phyloP scores from a whole-genome alignment of 768 basidiomycete species.

The Neoboletus brunneissimus region DNA sequence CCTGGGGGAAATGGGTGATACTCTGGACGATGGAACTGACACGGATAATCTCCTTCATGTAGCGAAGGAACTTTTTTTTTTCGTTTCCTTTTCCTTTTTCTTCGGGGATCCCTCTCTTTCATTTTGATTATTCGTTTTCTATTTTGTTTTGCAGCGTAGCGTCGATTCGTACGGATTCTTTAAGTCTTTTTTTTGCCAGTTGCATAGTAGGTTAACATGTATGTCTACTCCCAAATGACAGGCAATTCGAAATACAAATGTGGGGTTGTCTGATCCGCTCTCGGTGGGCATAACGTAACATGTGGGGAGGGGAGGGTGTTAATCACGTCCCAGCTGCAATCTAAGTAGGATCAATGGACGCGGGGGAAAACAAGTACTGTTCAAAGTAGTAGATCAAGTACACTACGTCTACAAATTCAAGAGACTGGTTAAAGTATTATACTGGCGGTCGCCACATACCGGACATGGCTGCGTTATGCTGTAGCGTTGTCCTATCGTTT shows the following conservation, averaged over 20 bases:
- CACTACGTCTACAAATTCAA: background rate
- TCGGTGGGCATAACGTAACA: background rate
- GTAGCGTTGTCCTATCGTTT: background rate
- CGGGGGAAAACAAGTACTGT: background rate
- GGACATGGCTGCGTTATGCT: background rate
- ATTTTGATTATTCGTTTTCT: constrained; percentile 33
- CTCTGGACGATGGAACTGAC: constrained; percentile 26
- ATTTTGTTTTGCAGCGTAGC: constrained; percentile 28
- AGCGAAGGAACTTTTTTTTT: constrained; percentile 14
- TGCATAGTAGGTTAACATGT: constrained; percentile 5
- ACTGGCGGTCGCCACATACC: background rate
- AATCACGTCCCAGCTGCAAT: background rate
- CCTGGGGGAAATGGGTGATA: constrained; percentile 3
- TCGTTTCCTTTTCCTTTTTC: background rate
- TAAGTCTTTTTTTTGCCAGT: constrained; percentile 21
- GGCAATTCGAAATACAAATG: constrained; percentile 2
- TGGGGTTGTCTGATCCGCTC: background rate
- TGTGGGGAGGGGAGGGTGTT: background rate
- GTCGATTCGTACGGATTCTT: constrained; percentile 19
- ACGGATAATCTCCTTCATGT: constrained; percentile 30
- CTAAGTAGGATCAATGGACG: background rate
- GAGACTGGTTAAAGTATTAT: background rate
- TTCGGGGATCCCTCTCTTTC: background rate
- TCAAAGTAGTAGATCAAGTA: background rate
- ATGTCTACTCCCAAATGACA: constrained; percentile 7